phyloP scores from a whole-genome alignment of 257 asterid genomes.

The Apocynum venetum region DNA sequence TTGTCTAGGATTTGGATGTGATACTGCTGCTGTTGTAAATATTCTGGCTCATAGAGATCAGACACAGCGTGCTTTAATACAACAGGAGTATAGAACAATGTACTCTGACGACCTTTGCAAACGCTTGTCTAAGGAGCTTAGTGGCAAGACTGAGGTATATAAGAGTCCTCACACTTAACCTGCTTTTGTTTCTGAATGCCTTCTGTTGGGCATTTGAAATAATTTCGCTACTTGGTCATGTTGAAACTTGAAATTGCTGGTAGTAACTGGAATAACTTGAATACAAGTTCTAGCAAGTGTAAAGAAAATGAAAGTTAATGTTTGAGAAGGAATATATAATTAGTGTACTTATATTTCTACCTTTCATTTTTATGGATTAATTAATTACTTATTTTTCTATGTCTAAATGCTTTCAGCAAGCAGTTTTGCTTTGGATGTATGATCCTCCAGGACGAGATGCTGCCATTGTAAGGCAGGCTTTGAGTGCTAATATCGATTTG shows the following conservation, averaged over 20 bases:
- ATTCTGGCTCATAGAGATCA: constrained; percentile 89
- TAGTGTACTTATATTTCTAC: neutral
- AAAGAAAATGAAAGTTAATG: neutral
- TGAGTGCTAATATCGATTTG: constrained; percentile 44
- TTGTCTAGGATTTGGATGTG: constrained; percentile 87
- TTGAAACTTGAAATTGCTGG: neutral
- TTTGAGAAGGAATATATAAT: neutral
- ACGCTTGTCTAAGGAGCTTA: constrained; percentile 77
- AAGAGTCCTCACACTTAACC: neutral
- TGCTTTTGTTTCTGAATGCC: neutral
- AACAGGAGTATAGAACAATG: constrained; percentile 66
- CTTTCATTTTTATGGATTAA: neutral
- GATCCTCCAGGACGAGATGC: constrained; percentile 93
- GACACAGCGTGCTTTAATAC: constrained; percentile 76
- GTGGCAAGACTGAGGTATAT: constrained; percentile 73
- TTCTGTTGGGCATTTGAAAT: neutral
- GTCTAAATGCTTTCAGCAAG: constrained; percentile 48
- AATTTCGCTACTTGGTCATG: neutral
- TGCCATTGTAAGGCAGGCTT: constrained; percentile 49
- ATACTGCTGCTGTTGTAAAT: constrained; percentile 62
- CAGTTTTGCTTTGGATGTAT: constrained; percentile 75
- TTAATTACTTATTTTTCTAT: neutral
- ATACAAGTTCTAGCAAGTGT: neutral
- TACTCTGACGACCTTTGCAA: constrained; percentile 66
- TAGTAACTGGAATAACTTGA: neutral